These are phyloP conservation scores for Hebeloma cylindrosporum DNA, from an alignment of 768 basidiomycete genomes.

Conservation along the genomic window DNA sequence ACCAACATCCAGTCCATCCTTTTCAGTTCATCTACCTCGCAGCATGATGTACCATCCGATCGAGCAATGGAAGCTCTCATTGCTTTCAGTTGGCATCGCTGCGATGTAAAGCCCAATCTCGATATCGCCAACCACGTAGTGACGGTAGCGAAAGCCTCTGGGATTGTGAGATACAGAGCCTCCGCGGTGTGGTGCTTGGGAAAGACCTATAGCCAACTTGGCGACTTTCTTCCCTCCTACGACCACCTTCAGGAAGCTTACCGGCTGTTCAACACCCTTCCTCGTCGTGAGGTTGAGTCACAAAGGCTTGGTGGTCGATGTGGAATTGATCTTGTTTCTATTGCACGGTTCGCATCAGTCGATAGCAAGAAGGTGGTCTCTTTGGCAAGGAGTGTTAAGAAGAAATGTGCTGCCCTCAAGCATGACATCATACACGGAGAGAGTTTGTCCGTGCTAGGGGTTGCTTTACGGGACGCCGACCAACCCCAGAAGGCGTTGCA, in stretches of 20 bases:
- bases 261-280: constrained; percentile 2
- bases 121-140: neutral
- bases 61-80: constrained; percentile 3
- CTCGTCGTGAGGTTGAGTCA: neutral
- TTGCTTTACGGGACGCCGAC: neutral
- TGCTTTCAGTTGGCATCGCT: constrained; percentile 11
- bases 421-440: constrained; percentile 4
- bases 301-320: neutral
- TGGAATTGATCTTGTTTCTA: constrained; percentile 1
- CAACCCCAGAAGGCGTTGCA: neutral
- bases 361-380: neutral
- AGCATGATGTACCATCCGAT: neutral
- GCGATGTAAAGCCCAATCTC: constrained; percentile 2
- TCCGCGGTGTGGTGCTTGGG: constrained; percentile 2
- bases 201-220: constrained; percentile 3
- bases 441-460: constrained; percentile 2
- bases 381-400: no score
- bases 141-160: neutral
- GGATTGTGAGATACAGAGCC: neutral
- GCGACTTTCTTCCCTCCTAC: neutral
- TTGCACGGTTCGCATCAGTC: neutral
- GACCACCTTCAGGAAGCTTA: constrained; percentile 3
- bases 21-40: constrained; percentile 2
- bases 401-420: neutral
- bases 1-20: no score